Percentiles rank a stretch among this genome's conserved stretches.
Evolutionary conservation across 495 filamentous ascomycete species (phyloP).

Genomic region (Hyaloscypha hepaticicola): DNA sequence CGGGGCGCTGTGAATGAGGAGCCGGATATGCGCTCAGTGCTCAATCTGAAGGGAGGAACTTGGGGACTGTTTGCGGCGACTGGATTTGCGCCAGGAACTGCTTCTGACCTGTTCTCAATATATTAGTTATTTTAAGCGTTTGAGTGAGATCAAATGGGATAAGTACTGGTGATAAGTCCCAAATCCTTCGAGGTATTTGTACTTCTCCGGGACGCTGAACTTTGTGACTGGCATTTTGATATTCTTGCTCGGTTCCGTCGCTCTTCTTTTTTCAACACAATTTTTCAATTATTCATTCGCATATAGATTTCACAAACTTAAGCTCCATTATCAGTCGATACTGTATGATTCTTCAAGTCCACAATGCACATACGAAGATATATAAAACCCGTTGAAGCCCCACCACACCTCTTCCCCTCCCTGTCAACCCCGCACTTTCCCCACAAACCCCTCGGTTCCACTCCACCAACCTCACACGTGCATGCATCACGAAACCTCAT

Average conservation of each 20-base stretch:
- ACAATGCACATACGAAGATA: neutral
- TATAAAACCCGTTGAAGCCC: too few relatives aligned
- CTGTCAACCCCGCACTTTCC: conserved; percentile 8
- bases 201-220: conserved; percentile 53
- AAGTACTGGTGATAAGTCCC: conserved; percentile 56
- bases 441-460: conserved; percentile 2
- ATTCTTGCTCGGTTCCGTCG: neutral
- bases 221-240: conserved; percentile 51
- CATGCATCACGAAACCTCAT: neutral
- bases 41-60: conserved; percentile 63
- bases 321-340: neutral
- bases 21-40: conserved; percentile 70
- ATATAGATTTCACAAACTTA: neutral
- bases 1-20: conserved; percentile 72
- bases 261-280: neutral
- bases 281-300: neutral
- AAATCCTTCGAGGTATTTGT: conserved; percentile 64
- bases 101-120: conserved; percentile 40
- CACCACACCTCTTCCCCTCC: neutral
- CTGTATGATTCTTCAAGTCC: neutral
- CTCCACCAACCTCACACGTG: neutral
- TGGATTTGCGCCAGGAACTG: conserved; percentile 23
- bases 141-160: neutral
- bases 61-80: conserved; percentile 66
- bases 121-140: neutral